Conservation (phyloP, 345 rosid genomes). For the Geranium brycei region DNA sequence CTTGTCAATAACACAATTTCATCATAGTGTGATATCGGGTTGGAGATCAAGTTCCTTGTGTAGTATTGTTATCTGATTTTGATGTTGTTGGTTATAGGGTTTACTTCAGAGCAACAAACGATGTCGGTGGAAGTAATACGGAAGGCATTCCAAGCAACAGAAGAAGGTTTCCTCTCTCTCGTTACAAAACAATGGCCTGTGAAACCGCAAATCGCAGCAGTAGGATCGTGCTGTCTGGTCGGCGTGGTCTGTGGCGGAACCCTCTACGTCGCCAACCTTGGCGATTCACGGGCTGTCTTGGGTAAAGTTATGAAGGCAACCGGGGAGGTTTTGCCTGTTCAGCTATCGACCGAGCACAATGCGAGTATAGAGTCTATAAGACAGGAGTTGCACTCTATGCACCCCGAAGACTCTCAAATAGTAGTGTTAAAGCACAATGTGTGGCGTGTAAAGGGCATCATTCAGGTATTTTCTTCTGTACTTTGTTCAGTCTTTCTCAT, state of each 20-base stretch:
- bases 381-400: conserved; percentile 27
- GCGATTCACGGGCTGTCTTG: conserved; percentile 43
- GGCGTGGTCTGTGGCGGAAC: conserved; percentile 31
- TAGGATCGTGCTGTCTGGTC: conserved; percentile 42
- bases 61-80: too few relatives aligned
- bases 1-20: background rate
- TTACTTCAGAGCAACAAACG: conserved; percentile 30
- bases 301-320: conserved; percentile 38
- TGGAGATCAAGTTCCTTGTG: too few relatives aligned
- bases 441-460: conserved; percentile 44
- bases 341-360: conserved; percentile 41
- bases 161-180: conserved; percentile 34
- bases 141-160: conserved; percentile 42
- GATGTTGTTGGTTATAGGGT: conserved; percentile 18
- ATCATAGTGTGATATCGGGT: too few relatives aligned
- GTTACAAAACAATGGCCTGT: conserved; percentile 34
- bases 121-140: conserved; percentile 33
- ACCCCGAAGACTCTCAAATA: conserved; percentile 37
- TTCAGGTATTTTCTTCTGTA: conserved; percentile 23
- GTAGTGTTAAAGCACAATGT: conserved; percentile 42
- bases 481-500: background rate
- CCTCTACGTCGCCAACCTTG: conserved; percentile 37
- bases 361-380: conserved; percentile 37
- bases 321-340: conserved; percentile 34
- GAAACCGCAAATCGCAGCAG: conserved; percentile 43